Base-by-base conservation (phyloP, 176 grass and related monocot species). In the Oryza nivara region DNA sequence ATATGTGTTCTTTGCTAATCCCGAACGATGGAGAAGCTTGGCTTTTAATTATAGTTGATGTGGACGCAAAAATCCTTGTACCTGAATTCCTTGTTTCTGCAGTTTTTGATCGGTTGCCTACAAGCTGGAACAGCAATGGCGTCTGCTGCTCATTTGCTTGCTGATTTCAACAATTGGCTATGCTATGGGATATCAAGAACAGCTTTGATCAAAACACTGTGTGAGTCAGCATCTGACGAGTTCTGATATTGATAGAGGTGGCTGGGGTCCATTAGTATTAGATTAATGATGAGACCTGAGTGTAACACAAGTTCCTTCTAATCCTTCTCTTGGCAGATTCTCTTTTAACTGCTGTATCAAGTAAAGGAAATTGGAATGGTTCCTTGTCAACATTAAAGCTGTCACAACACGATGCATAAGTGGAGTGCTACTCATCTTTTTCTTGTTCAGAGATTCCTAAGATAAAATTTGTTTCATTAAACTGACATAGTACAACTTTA, bases 401-500 rank as follows among this genome's bases (percentile, higher is more conserved):
- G 41, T 34, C 40, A 19, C 43, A 54, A 8, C 52, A 17, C 6
- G 9, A 49, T 65, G 68, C 41, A 68, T 41, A n/a, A 43, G 44
- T 47, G 68, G 30, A 43, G 44, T 47, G 68, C 38, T 47, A 1
- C 30, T 48, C 40, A 54, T 41, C 9, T 35, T 73, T 40, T 36
- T 34, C 26, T 44, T 34, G 6, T 45, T 34, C 58, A 22, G 6
- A 46, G 76, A 52, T 79, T 86, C 77, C 77, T 28, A 46, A 13
- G 66, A 23, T 36, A 64, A 13, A 58, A 58, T 13, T 36, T 65
- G 25, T 77, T 81, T 72, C 45, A 35, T 34, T 76, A 69, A 76
- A 65, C 11, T 44, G 11, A n/a, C 65, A 77, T 85, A 76, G 40
- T 41, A 41, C 75, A 85, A 60, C 72, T 72, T 49, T 66, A 82